Evolutionary conservation across 345 rosid genomes (phyloP).

Genomic region (Camelina hispida): DNA sequence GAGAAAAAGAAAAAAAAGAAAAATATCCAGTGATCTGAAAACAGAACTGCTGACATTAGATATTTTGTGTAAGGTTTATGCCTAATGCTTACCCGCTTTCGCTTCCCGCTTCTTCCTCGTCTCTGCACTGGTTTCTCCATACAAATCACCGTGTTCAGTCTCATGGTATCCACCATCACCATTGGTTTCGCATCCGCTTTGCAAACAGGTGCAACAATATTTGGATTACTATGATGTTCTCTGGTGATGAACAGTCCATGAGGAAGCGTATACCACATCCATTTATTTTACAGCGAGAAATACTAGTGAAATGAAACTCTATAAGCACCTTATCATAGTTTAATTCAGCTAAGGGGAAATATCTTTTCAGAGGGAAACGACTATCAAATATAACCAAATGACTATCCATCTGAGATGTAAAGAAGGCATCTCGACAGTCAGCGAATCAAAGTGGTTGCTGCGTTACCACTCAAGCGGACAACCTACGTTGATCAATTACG

Average conservation of each 20-base stretch:
- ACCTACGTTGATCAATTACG: not conserved
- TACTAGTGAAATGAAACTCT: not conserved
- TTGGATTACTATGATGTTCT: too few relatives aligned
- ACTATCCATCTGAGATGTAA: not conserved
- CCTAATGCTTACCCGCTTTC: constrained; percentile 11
- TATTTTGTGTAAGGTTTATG: not conserved
- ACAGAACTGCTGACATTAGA: not conserved
- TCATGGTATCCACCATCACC: not conserved
- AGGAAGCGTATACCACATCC: not conserved
- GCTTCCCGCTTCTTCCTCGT: not conserved
- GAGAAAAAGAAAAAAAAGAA: not conserved
- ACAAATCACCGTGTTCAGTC: not conserved
- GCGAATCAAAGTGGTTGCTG: not conserved
- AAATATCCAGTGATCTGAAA: too few relatives aligned
- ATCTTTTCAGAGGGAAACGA: not conserved
- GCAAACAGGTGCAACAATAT: not conserved
- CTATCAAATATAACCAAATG: not conserved
- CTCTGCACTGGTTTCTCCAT: not conserved
- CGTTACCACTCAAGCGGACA: not conserved
- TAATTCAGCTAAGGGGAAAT: not conserved
- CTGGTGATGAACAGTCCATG: not conserved
- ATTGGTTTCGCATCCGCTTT: not conserved
- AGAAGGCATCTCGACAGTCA: not conserved
- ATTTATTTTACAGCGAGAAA: not conserved
- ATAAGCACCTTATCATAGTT: not conserved